Conservation (phyloP, 371 early-diverging fungal species). For the Rhizopus sp. region DNA sequence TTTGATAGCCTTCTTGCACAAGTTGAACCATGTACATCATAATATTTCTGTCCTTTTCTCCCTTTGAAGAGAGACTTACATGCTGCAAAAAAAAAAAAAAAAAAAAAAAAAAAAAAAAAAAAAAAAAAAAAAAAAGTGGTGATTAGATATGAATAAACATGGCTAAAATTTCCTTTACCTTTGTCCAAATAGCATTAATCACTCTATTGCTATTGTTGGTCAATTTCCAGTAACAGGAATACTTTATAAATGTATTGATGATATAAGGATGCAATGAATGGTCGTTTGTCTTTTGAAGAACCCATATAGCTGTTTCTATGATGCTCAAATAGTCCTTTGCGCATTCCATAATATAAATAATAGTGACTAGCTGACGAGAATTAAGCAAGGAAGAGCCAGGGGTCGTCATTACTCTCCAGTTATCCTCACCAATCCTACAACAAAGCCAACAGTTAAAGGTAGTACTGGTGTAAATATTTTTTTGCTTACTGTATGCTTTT, state of each 20-base stretch:
- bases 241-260: slow-evolving; percentile 59
- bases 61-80: slow-evolving; percentile 32
- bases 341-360: slow-evolving; percentile 59
- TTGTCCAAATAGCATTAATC: slow-evolving; percentile 39
- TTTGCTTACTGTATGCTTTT: slow-evolving; percentile 60
- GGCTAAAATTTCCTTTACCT: slow-evolving; percentile 20
- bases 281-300: slow-evolving; percentile 64
- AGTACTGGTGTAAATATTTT: neutral
- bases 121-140: neutral
- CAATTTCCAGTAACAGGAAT: slow-evolving; percentile 61
- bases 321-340: slow-evolving; percentile 59
- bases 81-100: slow-evolving; percentile 29
- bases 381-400: slow-evolving; percentile 81
- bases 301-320: slow-evolving; percentile 63
- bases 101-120: neutral
- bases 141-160: neutral
- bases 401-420: slow-evolving; percentile 81
- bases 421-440: slow-evolving; percentile 71
- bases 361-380: slow-evolving; percentile 64
- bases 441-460: neutral
- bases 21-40: slow-evolving; percentile 54
- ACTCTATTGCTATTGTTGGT: slow-evolving; percentile 31
- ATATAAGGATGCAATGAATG: slow-evolving; percentile 49
- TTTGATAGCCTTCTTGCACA: slow-evolving; percentile 45
- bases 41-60: slow-evolving; percentile 39